Base-by-base conservation (phyloP, 345 rosid species). In the Eucalyptus urophylla region DNA sequence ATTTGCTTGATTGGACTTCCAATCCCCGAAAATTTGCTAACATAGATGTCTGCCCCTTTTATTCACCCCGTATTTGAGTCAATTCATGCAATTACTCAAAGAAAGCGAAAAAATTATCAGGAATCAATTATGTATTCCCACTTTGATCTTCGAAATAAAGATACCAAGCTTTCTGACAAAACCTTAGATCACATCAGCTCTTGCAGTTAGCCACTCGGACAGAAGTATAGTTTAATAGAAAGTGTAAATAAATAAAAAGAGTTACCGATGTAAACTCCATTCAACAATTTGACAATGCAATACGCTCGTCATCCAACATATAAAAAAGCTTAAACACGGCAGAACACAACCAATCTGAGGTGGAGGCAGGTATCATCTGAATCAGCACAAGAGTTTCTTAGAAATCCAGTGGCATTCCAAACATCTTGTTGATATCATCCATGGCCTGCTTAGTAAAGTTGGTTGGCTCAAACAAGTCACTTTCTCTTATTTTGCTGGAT, bases 391-490 rank as follows among this genome's bases (percentile, higher is more conserved):
- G 87, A 49, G 37, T 72, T 88, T 81, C 92, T 93, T 94, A 94
- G 89, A 95, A 94, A 67, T 95, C 97, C 94, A 97, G 25, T 58
- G 97, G 98, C 97, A 93, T 95, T 86, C 96, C 95, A 45, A 96
- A 97, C 96, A 97, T 89, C 92, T 95, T 95, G 89, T 95, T 95
- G 87, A 97, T 97, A 85, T 96, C 99, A 93, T 97, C 96, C 95
- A 95, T 91, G 89, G 99, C 99, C 89, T 94, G 96, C 93, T 96
- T 96, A 33, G 98, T 96, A 91, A 94, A 95, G 65, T 94, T 16
- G 6, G 99, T 97, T 90, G 98, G 97, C 93, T 97, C 96, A 89
- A 93, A 95, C 89, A 97, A 92, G 89, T 94, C 98, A 12, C 44
- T 33, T 43, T 93, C 96, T 49, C 92, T 90, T 89, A 88, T 67